These are phyloP conservation scores for Cyberlindnera petersonii DNA, from an alignment of 805 yeast genomes.

Conservation along the genomic window DNA sequence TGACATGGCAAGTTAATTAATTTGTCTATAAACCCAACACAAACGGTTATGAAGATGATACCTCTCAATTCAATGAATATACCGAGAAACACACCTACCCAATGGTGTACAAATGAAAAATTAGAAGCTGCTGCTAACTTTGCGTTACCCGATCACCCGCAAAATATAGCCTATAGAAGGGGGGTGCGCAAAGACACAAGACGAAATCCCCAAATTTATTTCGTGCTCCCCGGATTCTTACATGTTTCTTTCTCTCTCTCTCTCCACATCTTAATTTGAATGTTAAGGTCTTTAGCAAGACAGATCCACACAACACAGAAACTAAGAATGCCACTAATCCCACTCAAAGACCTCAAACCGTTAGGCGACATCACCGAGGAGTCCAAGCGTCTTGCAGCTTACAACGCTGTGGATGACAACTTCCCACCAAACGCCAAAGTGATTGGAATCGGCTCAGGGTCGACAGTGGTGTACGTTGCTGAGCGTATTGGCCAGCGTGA, in stretches of 20 bases:
- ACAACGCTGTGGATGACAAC: conserved; percentile 86
- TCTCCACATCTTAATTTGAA: neutral
- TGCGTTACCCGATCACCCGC: too few relatives aligned
- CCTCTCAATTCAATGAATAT: too few relatives aligned
- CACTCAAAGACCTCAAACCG: conserved; percentile 28
- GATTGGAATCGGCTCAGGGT: conserved; percentile 94
- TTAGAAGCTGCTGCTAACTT: too few relatives aligned
- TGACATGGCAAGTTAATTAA: too few relatives aligned
- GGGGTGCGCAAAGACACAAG: too few relatives aligned
- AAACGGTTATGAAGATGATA: neutral
- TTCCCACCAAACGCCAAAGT: conserved; percentile 64
- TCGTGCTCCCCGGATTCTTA: neutral
- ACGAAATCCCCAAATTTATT: too few relatives aligned
- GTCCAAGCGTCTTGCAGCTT: conserved; percentile 90
- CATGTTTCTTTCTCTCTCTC: neutral
- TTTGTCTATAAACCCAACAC: too few relatives aligned
- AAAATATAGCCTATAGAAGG: too few relatives aligned
- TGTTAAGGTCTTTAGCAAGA: conserved; percentile 1
- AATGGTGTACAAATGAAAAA: too few relatives aligned
- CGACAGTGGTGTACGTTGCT: conserved; percentile 96
- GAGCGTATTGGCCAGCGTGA: conserved; percentile 79
- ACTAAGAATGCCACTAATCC: conserved; percentile 21
- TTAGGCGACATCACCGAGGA: conserved; percentile 52
- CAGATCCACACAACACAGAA: neutral
- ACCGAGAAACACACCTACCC: too few relatives aligned